These are phyloP conservation scores for Pharus latifolius DNA, from an alignment of 176 grass and related monocot species.

Conservation along the genomic window DNA sequence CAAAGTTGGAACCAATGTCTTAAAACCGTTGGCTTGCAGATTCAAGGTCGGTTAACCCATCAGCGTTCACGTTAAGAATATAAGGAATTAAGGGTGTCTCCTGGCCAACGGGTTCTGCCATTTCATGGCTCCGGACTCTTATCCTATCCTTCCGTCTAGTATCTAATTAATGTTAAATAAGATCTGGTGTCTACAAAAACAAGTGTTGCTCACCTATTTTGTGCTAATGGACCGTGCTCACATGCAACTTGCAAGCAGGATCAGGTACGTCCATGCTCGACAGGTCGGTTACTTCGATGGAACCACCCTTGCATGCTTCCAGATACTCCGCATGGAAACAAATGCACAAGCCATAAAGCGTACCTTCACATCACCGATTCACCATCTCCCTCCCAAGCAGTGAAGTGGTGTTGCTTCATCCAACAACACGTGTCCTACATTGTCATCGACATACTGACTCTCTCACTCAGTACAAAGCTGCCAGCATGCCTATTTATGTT, in stretches of 20 bases:
- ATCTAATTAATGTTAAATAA: too few species aligned
- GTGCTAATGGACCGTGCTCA: neutral
- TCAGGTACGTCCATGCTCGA: neutral
- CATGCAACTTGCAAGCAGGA: neutral
- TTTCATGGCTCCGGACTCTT: too few species aligned
- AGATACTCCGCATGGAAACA: neutral
- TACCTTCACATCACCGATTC: neutral
- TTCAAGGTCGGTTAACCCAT: too few species aligned
- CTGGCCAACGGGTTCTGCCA: too few species aligned
- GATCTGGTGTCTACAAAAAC: too few species aligned
- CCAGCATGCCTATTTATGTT: neutral
- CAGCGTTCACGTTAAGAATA: too few species aligned
- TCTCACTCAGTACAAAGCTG: neutral
- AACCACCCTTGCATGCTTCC: neutral
- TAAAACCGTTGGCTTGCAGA: neutral
- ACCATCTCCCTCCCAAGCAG: neutral
- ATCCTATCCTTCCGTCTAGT: too few species aligned
- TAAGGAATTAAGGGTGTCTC: too few species aligned
- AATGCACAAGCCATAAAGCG: neutral
- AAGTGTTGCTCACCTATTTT: too few species aligned
- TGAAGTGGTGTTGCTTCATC: neutral
- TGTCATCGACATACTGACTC: neutral
- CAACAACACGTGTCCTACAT: neutral
- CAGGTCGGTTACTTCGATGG: neutral
- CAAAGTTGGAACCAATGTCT: neutral